Conservation (phyloP, 73 alveolate species). For the Tetrahymena elliotti region DNA sequence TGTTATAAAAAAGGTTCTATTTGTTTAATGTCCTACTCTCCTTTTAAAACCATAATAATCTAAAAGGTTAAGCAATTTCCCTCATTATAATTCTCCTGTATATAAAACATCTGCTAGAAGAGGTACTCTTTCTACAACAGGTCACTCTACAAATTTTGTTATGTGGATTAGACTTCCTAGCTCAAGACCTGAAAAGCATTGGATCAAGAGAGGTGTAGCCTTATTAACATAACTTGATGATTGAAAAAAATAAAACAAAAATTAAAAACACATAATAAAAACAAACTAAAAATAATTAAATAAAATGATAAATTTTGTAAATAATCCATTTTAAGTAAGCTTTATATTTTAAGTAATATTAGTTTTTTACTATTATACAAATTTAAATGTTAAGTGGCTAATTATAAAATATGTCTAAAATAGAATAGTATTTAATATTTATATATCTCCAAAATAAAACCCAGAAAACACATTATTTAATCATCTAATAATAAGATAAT, state of each 20-base stretch:
- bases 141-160: slow-evolving; percentile 90
- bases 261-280: neutral
- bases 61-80: slow-evolving; percentile 23
- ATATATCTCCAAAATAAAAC: too few species aligned
- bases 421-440: too few species aligned
- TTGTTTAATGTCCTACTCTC: neutral
- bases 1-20: neutral
- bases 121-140: slow-evolving; percentile 88
- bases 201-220: neutral
- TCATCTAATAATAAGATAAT: too few species aligned
- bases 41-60: neutral
- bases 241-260: neutral
- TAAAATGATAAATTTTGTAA: neutral
- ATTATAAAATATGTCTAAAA: too few species aligned
- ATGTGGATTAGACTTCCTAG: slow-evolving; percentile 32
- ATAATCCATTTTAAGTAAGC: neutral
- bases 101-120: slow-evolving; percentile 92
- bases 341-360: neutral
- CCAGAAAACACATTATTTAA: too few species aligned
- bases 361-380: neutral
- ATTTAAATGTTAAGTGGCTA: too few species aligned
- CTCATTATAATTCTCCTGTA: slow-evolving; percentile 84
- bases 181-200: neutral
- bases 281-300: neutral
- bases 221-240: neutral